phyloP scores from a whole-genome alignment of 768 basidiomycete species.

The Tulasnella sp. region DNA sequence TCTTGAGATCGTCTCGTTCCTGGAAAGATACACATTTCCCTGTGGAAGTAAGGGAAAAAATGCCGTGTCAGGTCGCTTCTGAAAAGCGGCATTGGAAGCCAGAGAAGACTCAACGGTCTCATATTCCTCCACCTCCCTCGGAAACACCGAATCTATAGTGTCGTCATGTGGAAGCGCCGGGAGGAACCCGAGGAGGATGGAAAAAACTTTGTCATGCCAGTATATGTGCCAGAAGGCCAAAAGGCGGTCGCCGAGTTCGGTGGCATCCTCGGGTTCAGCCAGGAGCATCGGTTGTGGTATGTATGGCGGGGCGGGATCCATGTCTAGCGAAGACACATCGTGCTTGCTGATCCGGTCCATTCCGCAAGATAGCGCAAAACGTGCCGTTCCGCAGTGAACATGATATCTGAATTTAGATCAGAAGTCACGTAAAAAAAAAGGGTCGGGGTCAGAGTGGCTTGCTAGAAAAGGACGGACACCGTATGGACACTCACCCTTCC shows the following conservation, averaged over 20 bases:
- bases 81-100: slow-evolving; percentile 19
- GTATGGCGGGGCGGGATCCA: not conserved
- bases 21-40: slow-evolving; percentile 6
- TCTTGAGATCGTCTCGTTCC: slow-evolving; percentile 4
- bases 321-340: not conserved
- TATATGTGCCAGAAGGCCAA: slow-evolving; percentile 30
- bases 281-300: slow-evolving; percentile 1
- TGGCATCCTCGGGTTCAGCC: not conserved
- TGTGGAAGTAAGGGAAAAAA: not conserved
- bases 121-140: slow-evolving; percentile 11
- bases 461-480: not conserved
- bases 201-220: slow-evolving; percentile 10
- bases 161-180: slow-evolving; percentile 4
- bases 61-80: slow-evolving; percentile 9
- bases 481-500: not conserved
- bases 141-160: slow-evolving; percentile 14
- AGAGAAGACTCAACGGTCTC: slow-evolving; percentile 16
- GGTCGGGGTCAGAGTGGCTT: not conserved
- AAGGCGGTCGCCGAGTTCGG: slow-evolving; percentile 22
- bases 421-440: not conserved
- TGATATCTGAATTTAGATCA: slow-evolving; percentile 22
- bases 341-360: slow-evolving; percentile 44
- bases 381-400: slow-evolving; percentile 65
- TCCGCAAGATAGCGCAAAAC: slow-evolving; percentile 72
- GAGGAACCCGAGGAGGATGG: slow-evolving; percentile 18